phyloP scores from a whole-genome alignment of 371 early-diverging fungal species.

The Saksenaea oblongispora region DNA sequence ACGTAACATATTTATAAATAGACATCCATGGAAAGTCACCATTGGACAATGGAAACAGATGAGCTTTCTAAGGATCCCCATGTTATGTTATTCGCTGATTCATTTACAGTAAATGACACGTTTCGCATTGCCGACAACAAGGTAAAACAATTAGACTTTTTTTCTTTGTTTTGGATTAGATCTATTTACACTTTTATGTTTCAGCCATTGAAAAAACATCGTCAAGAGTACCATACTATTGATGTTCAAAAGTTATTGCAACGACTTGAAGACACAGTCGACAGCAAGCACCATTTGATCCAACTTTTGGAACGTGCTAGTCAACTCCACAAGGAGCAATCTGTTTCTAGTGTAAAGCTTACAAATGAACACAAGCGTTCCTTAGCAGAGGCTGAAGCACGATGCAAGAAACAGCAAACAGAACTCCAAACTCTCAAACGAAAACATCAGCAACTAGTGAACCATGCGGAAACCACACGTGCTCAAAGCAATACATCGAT shows the following conservation, averaged over 20 bases:
- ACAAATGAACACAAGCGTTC: constrained; percentile 28
- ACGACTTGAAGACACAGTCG: constrained; percentile 13
- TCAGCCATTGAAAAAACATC: not conserved
- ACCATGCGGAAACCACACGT: constrained; percentile 45
- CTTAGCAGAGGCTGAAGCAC: constrained; percentile 37
- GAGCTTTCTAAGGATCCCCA: not conserved
- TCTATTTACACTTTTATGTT: not conserved
- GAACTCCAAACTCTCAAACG: constrained; percentile 61
- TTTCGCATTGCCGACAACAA: constrained; percentile 1
- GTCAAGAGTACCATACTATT: not conserved
- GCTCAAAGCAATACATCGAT: constrained; percentile 46
- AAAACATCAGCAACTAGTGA: constrained; percentile 54
- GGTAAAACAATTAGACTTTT: not conserved
- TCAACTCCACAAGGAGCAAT: constrained; percentile 25
- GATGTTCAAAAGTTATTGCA: not conserved
- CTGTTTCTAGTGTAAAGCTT: constrained; percentile 42
- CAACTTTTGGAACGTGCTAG: constrained; percentile 49
- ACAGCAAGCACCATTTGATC: constrained; percentile 44
- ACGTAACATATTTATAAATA: not conserved
- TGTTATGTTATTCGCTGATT: not conserved
- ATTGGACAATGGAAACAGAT: constrained; percentile 2
- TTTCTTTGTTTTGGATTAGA: not conserved
- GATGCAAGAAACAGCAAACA: constrained; percentile 67
- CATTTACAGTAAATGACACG: constrained; percentile 3
- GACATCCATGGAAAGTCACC: not conserved